A percentile compares a stretch with the other conserved stretches of the same genome.
Conservation (phyloP, 495 filamentous ascomycete species). For the Parmelia sp. region DNA sequence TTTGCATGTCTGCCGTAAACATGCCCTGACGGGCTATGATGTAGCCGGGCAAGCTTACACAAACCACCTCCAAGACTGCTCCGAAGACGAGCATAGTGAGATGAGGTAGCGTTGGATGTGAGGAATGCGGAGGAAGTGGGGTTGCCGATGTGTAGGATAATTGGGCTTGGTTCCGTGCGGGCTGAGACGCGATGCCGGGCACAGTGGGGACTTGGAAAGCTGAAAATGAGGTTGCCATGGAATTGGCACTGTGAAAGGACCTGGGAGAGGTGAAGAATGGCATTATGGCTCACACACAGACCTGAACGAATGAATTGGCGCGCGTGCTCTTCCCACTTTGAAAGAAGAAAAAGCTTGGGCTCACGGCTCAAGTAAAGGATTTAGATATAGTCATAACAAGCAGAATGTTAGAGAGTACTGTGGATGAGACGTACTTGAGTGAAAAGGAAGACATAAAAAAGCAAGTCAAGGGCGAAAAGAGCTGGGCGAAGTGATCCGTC, state of each 20-base stretch:
- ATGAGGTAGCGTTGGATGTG: constrained; percentile 63
- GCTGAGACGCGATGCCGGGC: constrained; percentile 4
- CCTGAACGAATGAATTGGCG: not conserved
- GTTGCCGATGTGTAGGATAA: constrained; percentile 11
- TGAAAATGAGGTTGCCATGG: not conserved
- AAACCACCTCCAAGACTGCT: constrained; percentile 92
- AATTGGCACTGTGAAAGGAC: constrained; percentile 55
- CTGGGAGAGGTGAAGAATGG: constrained; percentile 51
- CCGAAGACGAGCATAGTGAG: constrained; percentile 87
- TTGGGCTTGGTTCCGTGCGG: constrained; percentile 6
- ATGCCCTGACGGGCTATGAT: constrained; percentile 82
- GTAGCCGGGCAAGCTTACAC: constrained; percentile 92
- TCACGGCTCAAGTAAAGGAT: not conserved
- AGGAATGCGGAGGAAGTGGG: constrained; percentile 36
- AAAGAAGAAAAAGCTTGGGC: not conserved
- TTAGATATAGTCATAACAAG: not conserved
- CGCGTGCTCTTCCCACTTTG: not conserved
- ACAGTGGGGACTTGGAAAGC: not conserved
- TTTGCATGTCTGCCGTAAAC: constrained; percentile 91
- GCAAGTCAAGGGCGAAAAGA: no score
- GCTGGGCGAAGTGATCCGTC: no score
- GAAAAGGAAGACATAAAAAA: not conserved
- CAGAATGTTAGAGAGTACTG: not conserved
- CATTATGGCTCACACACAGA: constrained; percentile 16
- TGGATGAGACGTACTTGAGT: not conserved